Conservation (phyloP, 306 rosid genomes). For the Heteromeles arbutifolia region DNA sequence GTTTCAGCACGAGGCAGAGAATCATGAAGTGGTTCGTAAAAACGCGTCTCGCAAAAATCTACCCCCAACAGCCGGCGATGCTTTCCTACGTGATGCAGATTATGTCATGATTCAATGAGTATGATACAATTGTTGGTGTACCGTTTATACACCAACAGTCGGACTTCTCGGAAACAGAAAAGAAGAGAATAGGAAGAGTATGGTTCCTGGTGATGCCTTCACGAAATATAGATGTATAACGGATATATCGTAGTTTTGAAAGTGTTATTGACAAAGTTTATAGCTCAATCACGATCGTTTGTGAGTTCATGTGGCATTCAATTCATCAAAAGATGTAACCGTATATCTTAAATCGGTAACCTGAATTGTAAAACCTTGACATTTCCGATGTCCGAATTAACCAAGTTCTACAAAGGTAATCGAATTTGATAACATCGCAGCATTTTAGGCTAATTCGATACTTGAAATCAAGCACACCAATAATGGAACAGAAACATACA, state of each 20-base stretch:
- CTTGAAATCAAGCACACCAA: constrained; percentile 13
- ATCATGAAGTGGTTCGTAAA: constrained; percentile 72
- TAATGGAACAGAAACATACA: not conserved
- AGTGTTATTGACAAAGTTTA: too few species aligned
- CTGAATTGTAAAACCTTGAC: not conserved
- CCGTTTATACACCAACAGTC: not conserved
- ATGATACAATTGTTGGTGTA: not conserved
- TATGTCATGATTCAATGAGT: constrained; percentile 33
- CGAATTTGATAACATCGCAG: not conserved
- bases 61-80: constrained; percentile 77
- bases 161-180: too few species aligned
- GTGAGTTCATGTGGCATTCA: not conserved
- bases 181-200: too few species aligned
- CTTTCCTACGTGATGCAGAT: constrained; percentile 19
- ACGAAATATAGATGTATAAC: too few species aligned
- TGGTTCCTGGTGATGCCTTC: too few species aligned
- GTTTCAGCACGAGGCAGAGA: constrained; percentile 93
- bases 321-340: not conserved
- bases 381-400: not conserved
- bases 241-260: too few species aligned
- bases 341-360: not conserved
- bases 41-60: constrained; percentile 43
- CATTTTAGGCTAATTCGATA: constrained; percentile 1
- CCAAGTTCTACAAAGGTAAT: constrained; percentile 3
- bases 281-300: not conserved